phyloP scores from a whole-genome alignment of 192 early-diverging fungal species.

The Podila clonocystis region DNA sequence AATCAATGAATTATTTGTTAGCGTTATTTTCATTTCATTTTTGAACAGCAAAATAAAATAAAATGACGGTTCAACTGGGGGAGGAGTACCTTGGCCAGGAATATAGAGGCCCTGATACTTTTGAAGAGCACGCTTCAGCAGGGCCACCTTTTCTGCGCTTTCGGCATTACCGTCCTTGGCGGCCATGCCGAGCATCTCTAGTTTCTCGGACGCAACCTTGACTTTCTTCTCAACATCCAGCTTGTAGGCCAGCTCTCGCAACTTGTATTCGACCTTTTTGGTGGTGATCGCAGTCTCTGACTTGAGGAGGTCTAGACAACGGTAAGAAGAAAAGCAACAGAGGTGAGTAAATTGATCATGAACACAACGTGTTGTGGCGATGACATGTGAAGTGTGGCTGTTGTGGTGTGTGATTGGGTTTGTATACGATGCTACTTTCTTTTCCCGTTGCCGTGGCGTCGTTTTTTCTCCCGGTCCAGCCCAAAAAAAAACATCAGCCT shows the following conservation, averaged over 20 bases:
- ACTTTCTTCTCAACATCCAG: constrained; percentile 95
- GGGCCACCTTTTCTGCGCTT: constrained; percentile 76
- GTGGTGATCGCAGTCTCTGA: constrained; percentile 68
- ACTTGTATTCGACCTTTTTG: constrained; percentile 80
- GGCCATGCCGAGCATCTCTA: constrained; percentile 65
- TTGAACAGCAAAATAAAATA: not conserved
- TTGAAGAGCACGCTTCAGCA: constrained; percentile 79
- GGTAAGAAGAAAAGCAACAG: constrained; percentile 1
- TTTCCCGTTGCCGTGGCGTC: constrained; percentile 8
- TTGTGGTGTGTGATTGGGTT: not conserved
- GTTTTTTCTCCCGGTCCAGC: constrained; percentile 19
- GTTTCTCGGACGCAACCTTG: constrained; percentile 79
- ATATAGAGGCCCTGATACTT: constrained; percentile 90
- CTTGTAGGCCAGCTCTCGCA: constrained; percentile 89
- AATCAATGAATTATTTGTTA: not conserved
- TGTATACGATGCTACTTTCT: constrained; percentile 26
- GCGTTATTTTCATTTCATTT: not conserved
- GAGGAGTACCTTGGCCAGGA: constrained; percentile 55
- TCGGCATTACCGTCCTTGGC: constrained; percentile 62
- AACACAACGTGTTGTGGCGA: no score
- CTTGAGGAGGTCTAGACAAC: constrained; percentile 70
- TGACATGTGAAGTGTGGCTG: no score
- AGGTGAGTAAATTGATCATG: no score
- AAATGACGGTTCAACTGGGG: not conserved
- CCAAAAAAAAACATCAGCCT: constrained; percentile 20